phyloP scores from a whole-genome alignment of 805 yeast genomes.

The Nakazawaea anatomiae region DNA sequence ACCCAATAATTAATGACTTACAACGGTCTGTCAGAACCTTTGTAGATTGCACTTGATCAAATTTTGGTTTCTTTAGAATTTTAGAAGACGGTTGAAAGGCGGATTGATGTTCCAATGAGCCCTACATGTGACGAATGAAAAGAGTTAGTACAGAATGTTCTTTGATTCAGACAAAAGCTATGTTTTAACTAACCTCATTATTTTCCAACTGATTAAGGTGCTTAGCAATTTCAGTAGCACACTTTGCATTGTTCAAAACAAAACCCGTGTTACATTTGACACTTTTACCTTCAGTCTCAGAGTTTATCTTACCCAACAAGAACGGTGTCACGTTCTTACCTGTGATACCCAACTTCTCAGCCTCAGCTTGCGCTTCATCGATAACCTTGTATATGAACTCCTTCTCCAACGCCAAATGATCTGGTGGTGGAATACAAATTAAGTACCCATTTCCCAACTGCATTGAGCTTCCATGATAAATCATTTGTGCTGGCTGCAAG shows the following conservation, averaged over 20 bases:
- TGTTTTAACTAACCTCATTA: conserved; percentile 6
- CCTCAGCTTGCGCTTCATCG: conserved; percentile 50
- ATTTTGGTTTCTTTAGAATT: background rate
- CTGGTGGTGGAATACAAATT: conserved; percentile 81
- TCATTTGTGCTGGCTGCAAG: conserved; percentile 55
- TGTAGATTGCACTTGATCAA: background rate
- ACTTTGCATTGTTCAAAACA: conserved; percentile 68
- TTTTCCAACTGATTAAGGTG: conserved; percentile 35
- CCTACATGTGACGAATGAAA: too few relatives aligned
- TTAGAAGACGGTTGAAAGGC: conserved; percentile 1
- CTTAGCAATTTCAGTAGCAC: conserved; percentile 63
- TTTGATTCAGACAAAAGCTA: background rate
- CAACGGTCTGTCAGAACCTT: background rate
- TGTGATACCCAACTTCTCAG: conserved; percentile 40
- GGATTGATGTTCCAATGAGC: background rate
- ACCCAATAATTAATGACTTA: conserved; percentile 53
- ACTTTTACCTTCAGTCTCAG: conserved; percentile 63
- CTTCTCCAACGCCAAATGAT: conserved; percentile 49
- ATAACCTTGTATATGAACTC: conserved; percentile 50
- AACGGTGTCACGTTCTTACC: conserved; percentile 85
- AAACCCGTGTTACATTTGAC: conserved; percentile 67
- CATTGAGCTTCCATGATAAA: conserved; percentile 44
- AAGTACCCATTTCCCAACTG: conserved; percentile 60
- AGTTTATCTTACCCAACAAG: conserved; percentile 57
- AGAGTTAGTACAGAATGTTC: background rate